These are phyloP conservation scores for Debaryomyces nepalensis DNA, from an alignment of 1,139 yeast species.

Conservation along the genomic window DNA sequence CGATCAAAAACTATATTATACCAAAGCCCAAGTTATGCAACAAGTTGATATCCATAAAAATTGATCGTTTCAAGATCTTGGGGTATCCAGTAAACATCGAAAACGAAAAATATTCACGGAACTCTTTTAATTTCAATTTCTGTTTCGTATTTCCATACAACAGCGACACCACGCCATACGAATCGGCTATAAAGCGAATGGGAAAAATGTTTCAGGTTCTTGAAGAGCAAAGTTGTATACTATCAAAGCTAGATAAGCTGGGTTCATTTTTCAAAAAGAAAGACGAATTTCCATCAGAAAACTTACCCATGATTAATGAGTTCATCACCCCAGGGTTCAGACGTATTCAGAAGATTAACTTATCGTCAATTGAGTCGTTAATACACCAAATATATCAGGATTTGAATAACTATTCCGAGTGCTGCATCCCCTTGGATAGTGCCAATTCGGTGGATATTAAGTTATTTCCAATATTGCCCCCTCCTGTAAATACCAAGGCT, in stretches of 20 bases:
- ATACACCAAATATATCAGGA: conserved; percentile 92
- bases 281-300: conserved; percentile 12
- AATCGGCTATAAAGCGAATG: conserved; percentile 78
- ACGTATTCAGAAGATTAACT: conserved; percentile 45
- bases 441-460: conserved; percentile 92
- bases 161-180: conserved; percentile 83
- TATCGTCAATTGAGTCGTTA: conserved; percentile 73
- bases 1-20: conserved; percentile 85
- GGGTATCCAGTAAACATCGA: conserved; percentile 92
- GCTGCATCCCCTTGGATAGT: conserved; percentile 89
- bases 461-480: conserved; percentile 82
- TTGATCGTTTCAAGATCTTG: conserved; percentile 69
- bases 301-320: conserved; percentile 1
- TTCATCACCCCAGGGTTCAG: conserved; percentile 44
- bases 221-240: conserved; percentile 83
- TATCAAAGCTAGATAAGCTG: conserved; percentile 58
- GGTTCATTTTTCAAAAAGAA: conserved; percentile 40
- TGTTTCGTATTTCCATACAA: conserved; percentile 88
- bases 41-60: conserved; percentile 72
- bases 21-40: conserved; percentile 94
- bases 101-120: conserved; percentile 78
- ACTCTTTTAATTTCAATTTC: conserved; percentile 89
- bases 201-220: conserved; percentile 89
- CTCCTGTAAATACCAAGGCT: conserved; percentile 76
- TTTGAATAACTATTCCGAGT: conserved; percentile 91